A percentile compares a stretch with the other conserved stretches of the same genome.
Evolutionary conservation across 1,139 yeast genomes (phyloP).

Genomic region (Candida sanyaensis): DNA sequence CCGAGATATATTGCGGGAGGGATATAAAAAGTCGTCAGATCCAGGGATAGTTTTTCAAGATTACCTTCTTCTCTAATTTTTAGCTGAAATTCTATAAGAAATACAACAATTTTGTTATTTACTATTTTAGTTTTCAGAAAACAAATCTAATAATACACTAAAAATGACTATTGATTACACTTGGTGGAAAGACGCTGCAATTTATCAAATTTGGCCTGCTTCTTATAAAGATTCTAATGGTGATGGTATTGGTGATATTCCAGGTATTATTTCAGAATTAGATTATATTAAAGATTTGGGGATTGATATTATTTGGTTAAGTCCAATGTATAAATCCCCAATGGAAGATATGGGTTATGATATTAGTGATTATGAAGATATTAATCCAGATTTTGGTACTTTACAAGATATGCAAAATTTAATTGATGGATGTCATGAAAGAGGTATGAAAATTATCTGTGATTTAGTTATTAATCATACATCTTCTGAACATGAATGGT

Average conservation of each 20-base stretch:
- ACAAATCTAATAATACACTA: background rate
- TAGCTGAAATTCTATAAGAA: too few relatives aligned
- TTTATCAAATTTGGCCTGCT: slow-evolving; percentile 63
- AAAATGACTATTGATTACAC: slow-evolving; percentile 15
- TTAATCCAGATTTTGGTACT: slow-evolving; percentile 56
- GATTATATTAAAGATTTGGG: slow-evolving; percentile 56
- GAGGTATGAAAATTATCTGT: slow-evolving; percentile 53
- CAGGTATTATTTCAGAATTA: slow-evolving; percentile 52
- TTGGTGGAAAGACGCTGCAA: slow-evolving; percentile 62
- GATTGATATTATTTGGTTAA: slow-evolving; percentile 55
- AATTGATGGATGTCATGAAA: slow-evolving; percentile 46
- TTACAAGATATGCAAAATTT: slow-evolving; percentile 51
- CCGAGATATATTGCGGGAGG: too few relatives aligned
- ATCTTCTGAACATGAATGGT: slow-evolving; percentile 58
- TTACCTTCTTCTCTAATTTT: too few relatives aligned
- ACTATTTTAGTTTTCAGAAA: background rate
- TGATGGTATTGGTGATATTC: slow-evolving; percentile 59
- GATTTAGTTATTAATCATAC: slow-evolving; percentile 64
- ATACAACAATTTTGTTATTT: background rate
- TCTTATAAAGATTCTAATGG: slow-evolving; percentile 58
- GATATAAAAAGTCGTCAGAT: too few relatives aligned
- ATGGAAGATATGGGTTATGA: slow-evolving; percentile 68
- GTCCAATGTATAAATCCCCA: slow-evolving; percentile 61
- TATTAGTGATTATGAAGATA: slow-evolving; percentile 52
- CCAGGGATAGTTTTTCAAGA: too few relatives aligned